Conservation (phyloP, 1,284 basidiomycete species). For the Naganishia sp. region DNA sequence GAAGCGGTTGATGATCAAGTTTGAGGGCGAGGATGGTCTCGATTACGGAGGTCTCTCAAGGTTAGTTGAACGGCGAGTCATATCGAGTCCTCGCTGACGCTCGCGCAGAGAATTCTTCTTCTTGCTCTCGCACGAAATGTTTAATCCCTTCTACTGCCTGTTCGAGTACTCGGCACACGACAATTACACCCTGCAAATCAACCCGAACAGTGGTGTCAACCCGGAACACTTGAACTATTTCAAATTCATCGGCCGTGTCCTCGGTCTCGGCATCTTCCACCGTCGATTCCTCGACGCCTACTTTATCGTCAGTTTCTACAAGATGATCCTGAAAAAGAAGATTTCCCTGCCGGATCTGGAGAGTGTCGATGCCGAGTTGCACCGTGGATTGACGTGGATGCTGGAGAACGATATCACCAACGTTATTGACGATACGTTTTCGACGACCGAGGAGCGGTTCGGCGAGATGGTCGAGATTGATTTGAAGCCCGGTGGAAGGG, state of each 20-base stretch:
- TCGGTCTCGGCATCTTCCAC: slow-evolving; percentile 97
- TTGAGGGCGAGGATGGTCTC: slow-evolving; percentile 96
- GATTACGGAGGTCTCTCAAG: slow-evolving; percentile 97
- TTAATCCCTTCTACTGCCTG: slow-evolving; percentile 98
- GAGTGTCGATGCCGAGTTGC: slow-evolving; percentile 83
- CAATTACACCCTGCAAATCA: slow-evolving; percentile 98
- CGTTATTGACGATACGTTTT: slow-evolving; percentile 92
- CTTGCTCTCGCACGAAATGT: slow-evolving; percentile 96
- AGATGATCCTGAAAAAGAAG: slow-evolving; percentile 93
- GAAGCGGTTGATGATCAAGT: slow-evolving; percentile 96
- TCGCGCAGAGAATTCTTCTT: slow-evolving; percentile 93
- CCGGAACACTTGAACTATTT: slow-evolving; percentile 99
- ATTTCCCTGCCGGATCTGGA: slow-evolving; percentile 83
- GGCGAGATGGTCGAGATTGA: slow-evolving; percentile 94
- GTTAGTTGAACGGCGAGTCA: slow-evolving; percentile 55
- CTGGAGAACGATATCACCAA: slow-evolving; percentile 94
- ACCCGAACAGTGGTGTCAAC: slow-evolving; percentile 95
- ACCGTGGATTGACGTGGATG: slow-evolving; percentile 96
- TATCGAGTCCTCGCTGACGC: slow-evolving; percentile 9
- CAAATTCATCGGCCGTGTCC: slow-evolving; percentile 94
- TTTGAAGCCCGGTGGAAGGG: slow-evolving; percentile 80
- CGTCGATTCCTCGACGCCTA: slow-evolving; percentile 97
- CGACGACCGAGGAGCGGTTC: slow-evolving; percentile 92
- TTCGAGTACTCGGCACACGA: slow-evolving; percentile 99
- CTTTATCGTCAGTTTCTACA: slow-evolving; percentile 98